A percentile compares a stretch with the other conserved stretches of the same genome.
Conservation (phyloP, 352 stramenopile genomes). For the Halophytophthora batemanensis region DNA sequence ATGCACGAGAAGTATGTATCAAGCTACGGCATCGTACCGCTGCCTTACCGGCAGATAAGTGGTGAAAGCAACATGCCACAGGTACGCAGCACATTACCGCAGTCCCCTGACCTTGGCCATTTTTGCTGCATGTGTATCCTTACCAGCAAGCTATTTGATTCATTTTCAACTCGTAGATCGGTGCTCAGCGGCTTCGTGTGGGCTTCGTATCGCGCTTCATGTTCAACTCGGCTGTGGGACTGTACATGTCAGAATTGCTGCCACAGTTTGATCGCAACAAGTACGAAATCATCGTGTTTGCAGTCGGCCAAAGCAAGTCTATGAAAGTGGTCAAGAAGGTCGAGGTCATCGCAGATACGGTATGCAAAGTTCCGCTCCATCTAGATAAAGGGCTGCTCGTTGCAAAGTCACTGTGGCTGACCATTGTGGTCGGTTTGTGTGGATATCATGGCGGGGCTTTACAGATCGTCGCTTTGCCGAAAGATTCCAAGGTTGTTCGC, state of each 20-base stretch:
- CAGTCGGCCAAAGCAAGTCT: conserved; percentile 53
- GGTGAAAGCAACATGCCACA: conserved; percentile 10
- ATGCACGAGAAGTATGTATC: conserved; percentile 39
- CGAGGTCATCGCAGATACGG: conserved; percentile 49
- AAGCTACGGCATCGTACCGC: conserved; percentile 47
- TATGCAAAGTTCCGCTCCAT: not conserved
- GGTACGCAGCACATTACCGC: conserved; percentile 3
- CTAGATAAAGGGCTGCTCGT: not conserved
- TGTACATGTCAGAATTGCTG: conserved; percentile 69
- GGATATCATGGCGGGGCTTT: not conserved
- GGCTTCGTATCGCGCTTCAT: conserved; percentile 71
- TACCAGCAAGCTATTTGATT: no score
- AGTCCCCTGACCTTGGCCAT: not conserved
- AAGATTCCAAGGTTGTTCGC: conserved; percentile 38
- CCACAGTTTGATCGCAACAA: conserved; percentile 45
- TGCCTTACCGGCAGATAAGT: conserved; percentile 22
- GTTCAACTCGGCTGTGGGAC: conserved; percentile 41
- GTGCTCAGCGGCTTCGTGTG: conserved; percentile 39
- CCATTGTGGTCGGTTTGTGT: not conserved
- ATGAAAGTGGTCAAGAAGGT: conserved; percentile 43
- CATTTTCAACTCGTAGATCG: conserved; percentile 14
- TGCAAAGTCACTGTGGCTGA: no score
- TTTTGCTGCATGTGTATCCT: not conserved
- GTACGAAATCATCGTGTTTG: conserved; percentile 74
- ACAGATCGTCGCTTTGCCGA: conserved; percentile 54